Percentiles rank a stretch among this genome's conserved stretches.
These are phyloP conservation scores for Fragaria nilgerrensis DNA, from an alignment of 306 rosid genomes.

Conservation along the genomic window DNA sequence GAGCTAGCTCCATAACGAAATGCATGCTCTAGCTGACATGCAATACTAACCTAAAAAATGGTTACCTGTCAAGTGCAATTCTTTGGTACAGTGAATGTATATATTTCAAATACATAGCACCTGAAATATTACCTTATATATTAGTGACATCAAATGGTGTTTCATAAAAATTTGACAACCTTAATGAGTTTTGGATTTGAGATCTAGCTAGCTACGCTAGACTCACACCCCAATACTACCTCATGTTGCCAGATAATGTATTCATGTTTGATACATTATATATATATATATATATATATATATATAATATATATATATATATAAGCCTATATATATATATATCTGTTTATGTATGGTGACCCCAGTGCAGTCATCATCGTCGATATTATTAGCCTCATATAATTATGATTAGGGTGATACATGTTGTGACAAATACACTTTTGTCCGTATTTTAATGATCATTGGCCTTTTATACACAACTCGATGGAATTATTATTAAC, in stretches of 20 bases:
- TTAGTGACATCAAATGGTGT: not conserved
- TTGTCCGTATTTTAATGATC: constrained; percentile 58
- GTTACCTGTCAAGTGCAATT: not conserved
- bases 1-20: not conserved
- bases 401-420: constrained; percentile 45
- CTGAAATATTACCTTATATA: not conserved
- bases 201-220: not conserved
- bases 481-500: constrained; percentile 4
- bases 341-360: constrained; percentile 24
- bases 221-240: not conserved
- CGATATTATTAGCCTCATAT: constrained; percentile 32
- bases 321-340: no score
- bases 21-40: not conserved
- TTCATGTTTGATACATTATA: not conserved
- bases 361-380: constrained; percentile 40
- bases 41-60: not conserved
- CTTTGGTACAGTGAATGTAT: not conserved
- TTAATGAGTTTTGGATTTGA: not conserved
- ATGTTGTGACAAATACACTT: constrained; percentile 45
- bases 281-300: no score
- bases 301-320: no score
- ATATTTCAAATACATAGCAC: not conserved
- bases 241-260: not conserved
- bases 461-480: constrained; percentile 32
- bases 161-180: not conserved